Conservation (phyloP, 306 rosid species). For the Datisca glomerata region DNA sequence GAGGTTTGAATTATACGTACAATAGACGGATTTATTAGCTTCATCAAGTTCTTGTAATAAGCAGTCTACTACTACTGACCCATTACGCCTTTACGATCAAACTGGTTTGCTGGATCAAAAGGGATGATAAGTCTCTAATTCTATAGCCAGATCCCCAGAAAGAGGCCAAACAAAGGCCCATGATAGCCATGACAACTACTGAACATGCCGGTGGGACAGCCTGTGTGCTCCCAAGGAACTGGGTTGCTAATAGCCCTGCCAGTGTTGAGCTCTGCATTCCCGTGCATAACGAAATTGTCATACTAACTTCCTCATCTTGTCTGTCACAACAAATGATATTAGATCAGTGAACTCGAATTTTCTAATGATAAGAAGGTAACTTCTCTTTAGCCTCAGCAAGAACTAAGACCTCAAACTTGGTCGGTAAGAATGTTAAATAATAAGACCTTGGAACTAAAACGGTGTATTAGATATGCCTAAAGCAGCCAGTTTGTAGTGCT, state of each 20-base stretch:
- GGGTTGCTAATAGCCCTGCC: slow-evolving; percentile 95
- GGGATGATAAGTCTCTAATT: slow-evolving; percentile 51
- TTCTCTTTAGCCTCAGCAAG: no score
- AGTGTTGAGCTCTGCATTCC: slow-evolving; percentile 99
- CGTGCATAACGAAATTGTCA: slow-evolving; percentile 81
- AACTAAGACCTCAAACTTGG: no score
- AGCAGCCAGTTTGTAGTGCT: no score
- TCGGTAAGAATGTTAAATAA: no score
- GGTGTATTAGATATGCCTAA: no score
- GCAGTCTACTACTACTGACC: neutral
- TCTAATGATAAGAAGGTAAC: no score
- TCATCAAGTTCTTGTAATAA: no score
- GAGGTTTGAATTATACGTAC: no score
- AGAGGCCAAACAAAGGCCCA: slow-evolving; percentile 92
- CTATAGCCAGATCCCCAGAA: slow-evolving; percentile 78
- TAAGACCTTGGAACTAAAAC: no score
- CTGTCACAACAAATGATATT: slow-evolving; percentile 24
- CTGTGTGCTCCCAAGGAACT: slow-evolving; percentile 83
- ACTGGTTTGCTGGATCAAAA: slow-evolving; percentile 27
- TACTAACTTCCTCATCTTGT: slow-evolving; percentile 67
- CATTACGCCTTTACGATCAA: slow-evolving; percentile 17
- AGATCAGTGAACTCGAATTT: slow-evolving; percentile 5
- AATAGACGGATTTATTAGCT: no score
- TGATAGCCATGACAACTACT: slow-evolving; percentile 79
- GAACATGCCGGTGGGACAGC: slow-evolving; percentile 98